phyloP scores from a whole-genome alignment of 768 basidiomycete genomes.

The Coprinopsis cinerea region DNA sequence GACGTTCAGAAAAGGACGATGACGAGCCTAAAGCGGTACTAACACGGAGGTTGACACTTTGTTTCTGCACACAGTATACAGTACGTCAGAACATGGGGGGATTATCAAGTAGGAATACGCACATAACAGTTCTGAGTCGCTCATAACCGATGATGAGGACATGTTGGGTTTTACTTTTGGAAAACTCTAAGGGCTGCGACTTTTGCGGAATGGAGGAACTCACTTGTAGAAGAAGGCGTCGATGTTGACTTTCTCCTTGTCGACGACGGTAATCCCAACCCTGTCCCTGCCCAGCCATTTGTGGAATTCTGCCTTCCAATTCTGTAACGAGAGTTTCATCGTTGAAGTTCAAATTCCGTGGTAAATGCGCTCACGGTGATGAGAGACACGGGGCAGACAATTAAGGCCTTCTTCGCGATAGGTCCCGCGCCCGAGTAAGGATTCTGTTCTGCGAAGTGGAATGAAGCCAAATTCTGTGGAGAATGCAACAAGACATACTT shows the following conservation, averaged over 20 bases:
- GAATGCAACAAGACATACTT: slow-evolving; percentile 42
- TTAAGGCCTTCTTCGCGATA: slow-evolving; percentile 72
- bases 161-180: slow-evolving; percentile 65
- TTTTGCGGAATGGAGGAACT: slow-evolving; percentile 19
- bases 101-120: slow-evolving; percentile 22
- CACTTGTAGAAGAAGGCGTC: slow-evolving; percentile 74
- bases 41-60: slow-evolving; percentile 21
- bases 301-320: slow-evolving; percentile 93
- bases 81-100: no score
- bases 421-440: slow-evolving; percentile 57
- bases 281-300: slow-evolving; percentile 78
- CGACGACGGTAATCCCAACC: slow-evolving; percentile 38
- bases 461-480: neutral
- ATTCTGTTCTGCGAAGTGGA: slow-evolving; percentile 61
- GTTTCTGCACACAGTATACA: no score
- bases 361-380: slow-evolving; percentile 55
- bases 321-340: no score
- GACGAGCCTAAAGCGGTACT: neutral
- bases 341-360: neutral
- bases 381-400: slow-evolving; percentile 92
- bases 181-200: neutral
- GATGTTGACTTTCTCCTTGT: slow-evolving; percentile 44
- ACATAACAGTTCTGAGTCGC: slow-evolving; percentile 79
- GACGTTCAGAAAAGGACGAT: slow-evolving; percentile 4
- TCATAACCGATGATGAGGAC: slow-evolving; percentile 96